Conservation (phyloP, 1,284 basidiomycete species). For the Fomitopsis pinicola region DNA sequence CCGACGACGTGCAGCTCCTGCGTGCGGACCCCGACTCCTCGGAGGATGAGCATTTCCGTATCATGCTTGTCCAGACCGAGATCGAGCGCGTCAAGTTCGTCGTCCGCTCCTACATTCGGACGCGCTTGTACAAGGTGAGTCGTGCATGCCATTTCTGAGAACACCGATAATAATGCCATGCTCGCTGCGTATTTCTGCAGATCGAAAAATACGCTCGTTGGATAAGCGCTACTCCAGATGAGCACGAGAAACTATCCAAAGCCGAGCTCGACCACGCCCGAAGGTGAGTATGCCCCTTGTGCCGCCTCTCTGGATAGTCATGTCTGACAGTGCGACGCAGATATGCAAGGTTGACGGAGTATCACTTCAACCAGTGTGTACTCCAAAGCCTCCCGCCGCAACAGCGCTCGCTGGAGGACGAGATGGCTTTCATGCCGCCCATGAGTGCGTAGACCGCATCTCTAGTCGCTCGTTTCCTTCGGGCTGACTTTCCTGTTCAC, state of each 20-base stretch:
- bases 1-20: conserved; percentile 51
- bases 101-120: conserved; percentile 83
- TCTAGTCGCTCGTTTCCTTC: too few species aligned
- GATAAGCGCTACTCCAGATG: conserved; percentile 62
- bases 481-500: neutral
- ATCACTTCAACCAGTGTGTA: conserved; percentile 71
- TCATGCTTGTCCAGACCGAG: conserved; percentile 89
- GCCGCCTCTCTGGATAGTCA: neutral
- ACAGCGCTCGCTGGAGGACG: conserved; percentile 73
- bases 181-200: conserved; percentile 33
- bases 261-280: conserved; percentile 78
- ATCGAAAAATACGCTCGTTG: conserved; percentile 84
- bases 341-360: conserved; percentile 68
- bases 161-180: too few species aligned
- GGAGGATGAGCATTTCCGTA: conserved; percentile 88
- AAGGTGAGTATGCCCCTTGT: conserved; percentile 38
- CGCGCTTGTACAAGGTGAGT: conserved; percentile 77
- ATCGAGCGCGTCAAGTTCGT: conserved; percentile 90
- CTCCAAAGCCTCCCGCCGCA: conserved; percentile 75
- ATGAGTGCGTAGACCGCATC: conserved; percentile 56
- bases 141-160: too few species aligned
- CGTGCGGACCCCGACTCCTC: conserved; percentile 75
- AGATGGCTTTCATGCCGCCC: conserved; percentile 60
- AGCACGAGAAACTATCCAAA: conserved; percentile 71
- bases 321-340: conserved; percentile 32